Conservation (phyloP, 345 rosid species). For the Populus deltoides region DNA sequence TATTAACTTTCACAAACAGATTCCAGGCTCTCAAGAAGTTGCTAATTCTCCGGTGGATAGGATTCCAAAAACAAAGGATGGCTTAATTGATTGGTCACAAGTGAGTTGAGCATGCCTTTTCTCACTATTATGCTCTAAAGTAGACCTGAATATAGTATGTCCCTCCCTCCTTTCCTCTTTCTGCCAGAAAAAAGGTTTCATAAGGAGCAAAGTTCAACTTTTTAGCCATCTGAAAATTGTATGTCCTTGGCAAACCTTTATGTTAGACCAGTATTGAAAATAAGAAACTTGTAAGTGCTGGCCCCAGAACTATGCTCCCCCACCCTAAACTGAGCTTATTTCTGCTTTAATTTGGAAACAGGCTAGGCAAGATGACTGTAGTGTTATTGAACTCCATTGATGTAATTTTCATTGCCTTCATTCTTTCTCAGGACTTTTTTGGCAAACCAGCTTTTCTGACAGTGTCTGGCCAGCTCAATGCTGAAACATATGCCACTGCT, state of each 20-base stretch:
- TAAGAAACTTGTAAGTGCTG: background rate
- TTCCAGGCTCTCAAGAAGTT: conserved; percentile 73
- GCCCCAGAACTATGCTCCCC: background rate
- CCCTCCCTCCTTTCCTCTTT: background rate
- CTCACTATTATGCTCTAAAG: background rate
- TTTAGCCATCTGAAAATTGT: background rate
- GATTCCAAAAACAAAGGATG: conserved; percentile 79
- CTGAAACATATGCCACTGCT: conserved; percentile 94
- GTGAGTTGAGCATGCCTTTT: conserved; percentile 28
- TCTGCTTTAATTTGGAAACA: conserved; percentile 2
- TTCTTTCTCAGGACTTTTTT: conserved; percentile 72
- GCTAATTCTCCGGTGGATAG: conserved; percentile 44
- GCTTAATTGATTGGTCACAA: conserved; percentile 87
- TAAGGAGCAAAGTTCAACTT: background rate
- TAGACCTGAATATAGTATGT: background rate
- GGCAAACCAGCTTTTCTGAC: conserved; percentile 97
- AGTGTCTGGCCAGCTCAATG: conserved; percentile 98
- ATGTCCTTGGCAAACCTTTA: background rate
- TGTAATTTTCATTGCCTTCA: conserved; percentile 11
- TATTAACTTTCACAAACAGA: conserved; percentile 34
- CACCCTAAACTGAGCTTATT: background rate
- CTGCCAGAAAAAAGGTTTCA: background rate
- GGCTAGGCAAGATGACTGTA: background rate
- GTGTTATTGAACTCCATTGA: conserved; percentile 1
- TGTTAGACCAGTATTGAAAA: background rate